These are phyloP conservation scores for Cicer cuneatum DNA, from an alignment of 306 rosid genomes.

Conservation along the genomic window DNA sequence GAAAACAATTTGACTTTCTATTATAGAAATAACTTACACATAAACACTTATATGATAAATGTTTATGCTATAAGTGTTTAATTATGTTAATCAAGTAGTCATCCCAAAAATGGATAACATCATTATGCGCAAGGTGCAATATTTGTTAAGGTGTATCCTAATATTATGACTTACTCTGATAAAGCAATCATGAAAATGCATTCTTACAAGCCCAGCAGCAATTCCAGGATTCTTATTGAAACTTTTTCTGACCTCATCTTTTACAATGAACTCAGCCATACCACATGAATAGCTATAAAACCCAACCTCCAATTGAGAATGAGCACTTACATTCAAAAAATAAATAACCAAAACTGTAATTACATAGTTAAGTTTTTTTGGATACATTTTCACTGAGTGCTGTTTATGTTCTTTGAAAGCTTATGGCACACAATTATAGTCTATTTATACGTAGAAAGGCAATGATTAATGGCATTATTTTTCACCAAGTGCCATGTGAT, in stretches of 20 bases:
- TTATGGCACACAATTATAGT: slow-evolving; percentile 18
- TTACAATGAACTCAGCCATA: slow-evolving; percentile 65
- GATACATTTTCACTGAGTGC: slow-evolving; percentile 50
- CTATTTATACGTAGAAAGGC: slow-evolving; percentile 44
- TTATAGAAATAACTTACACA: no score
- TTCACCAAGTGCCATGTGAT: slow-evolving; percentile 39
- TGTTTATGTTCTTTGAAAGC: slow-evolving; percentile 26
- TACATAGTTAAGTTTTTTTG: slow-evolving; percentile 39
- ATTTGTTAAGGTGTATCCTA: slow-evolving; percentile 4
- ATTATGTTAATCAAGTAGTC: background rate
- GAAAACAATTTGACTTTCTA: no score
- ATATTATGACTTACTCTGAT: slow-evolving; percentile 62
- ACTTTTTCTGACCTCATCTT: slow-evolving; percentile 60
- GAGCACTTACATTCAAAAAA: slow-evolving; percentile 50
- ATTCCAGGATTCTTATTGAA: slow-evolving; percentile 50
- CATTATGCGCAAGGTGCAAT: slow-evolving; percentile 4
- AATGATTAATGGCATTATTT: slow-evolving; percentile 26
- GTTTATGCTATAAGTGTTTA: no score
- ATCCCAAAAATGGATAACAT: background rate
- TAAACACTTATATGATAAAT: no score
- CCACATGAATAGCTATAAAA: slow-evolving; percentile 61
- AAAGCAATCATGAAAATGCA: slow-evolving; percentile 87
- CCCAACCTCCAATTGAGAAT: slow-evolving; percentile 63
- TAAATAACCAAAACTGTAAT: slow-evolving; percentile 33
- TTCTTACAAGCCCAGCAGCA: slow-evolving; percentile 76